phyloP scores from a whole-genome alignment of 2,329 filamentous ascomycete species.

The Cytospora piceae region DNA sequence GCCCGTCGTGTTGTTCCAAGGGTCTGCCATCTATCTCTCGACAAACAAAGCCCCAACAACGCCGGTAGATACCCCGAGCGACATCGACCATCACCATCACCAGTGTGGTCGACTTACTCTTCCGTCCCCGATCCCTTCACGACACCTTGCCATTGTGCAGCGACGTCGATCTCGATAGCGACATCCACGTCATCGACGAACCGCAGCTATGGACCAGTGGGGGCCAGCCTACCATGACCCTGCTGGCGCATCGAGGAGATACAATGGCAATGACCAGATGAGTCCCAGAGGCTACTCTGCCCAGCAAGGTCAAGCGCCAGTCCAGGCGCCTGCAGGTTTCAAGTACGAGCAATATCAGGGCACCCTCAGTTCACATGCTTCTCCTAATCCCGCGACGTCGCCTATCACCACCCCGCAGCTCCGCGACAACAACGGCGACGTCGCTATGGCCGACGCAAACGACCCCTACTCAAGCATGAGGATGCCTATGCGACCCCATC shows the following conservation, averaged over 20 bases:
- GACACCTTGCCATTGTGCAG: slow-evolving; percentile 10
- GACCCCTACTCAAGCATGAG: slow-evolving; percentile 87
- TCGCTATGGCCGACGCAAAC: slow-evolving; percentile 82
- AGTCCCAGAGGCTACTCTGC: slow-evolving; percentile 34
- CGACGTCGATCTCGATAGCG: slow-evolving; percentile 28
- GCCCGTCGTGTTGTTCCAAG: slow-evolving; percentile 22
- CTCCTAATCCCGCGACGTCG: slow-evolving; percentile 57
- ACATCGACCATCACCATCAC: background rate
- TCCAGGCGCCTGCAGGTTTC: slow-evolving; percentile 61
- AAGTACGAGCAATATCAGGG: slow-evolving; percentile 71
- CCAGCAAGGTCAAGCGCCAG: slow-evolving; percentile 36
- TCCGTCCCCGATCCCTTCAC: background rate
- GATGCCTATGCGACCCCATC: slow-evolving; percentile 78
- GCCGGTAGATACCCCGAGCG: slow-evolving; percentile 10
- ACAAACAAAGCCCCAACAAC: slow-evolving; percentile 19
- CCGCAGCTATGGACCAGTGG: slow-evolving; percentile 62
- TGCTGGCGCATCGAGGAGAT: slow-evolving; percentile 65
- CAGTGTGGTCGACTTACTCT: background rate
- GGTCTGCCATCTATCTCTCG: slow-evolving; percentile 20
- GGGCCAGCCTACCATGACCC: slow-evolving; percentile 67
- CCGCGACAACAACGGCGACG: slow-evolving; percentile 75
- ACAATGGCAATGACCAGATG: slow-evolving; percentile 53
- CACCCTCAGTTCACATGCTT: slow-evolving; percentile 43
- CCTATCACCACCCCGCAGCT: slow-evolving; percentile 61
- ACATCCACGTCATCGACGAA: slow-evolving; percentile 30